Evolutionary conservation across 345 rosid species (phyloP), one percentile per base, ranked within the genome.

Genomic region (Populus tremula): DNA sequence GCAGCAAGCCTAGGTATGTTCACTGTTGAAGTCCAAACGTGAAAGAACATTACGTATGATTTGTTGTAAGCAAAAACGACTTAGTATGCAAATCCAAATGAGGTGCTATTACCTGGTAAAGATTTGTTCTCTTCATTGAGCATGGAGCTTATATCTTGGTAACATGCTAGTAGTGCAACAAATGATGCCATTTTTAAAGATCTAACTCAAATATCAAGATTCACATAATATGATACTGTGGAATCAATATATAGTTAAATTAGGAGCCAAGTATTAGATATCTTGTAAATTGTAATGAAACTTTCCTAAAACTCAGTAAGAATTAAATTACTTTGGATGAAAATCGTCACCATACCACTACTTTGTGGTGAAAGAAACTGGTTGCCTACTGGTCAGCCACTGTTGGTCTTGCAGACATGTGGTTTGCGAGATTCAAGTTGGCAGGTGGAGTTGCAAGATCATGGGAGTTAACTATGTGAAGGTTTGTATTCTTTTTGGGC

Each of bases 1-100:
- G 70, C 85, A 89, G 69, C 87, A 89, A 84, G 64, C 77, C 81
- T 79, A 82, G 88, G 97, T 90, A 81, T 71, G 87, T 53, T 72
- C 49, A 18, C 27, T 79, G 67, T 6, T 25, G 21, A 71, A 80
- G 10, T 29, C 62, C 62, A 53, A 23, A n/a, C 27, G 38, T 25
- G 13, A 27, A 8, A 14, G 38, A 64, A 25, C 29, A 29, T 63
- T 14, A 74, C 2, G 20, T 9, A 62, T 74, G 17, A 39, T 39
- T 39, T 39, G 77, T 4, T 64, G 9, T 41, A 11, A 36, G 45
- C 39, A 63, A 63, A 1, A 16, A 74, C 11, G 9, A 41, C 43
- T 12, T 17, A 4, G 39, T 56, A 8, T 6, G 43, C 43, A 39
- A 39, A 39, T 9, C 10, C 12, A 74, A 54, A 20, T 17, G 41